Evolutionary conservation across 345 rosid genomes (phyloP).

Genomic region (Eucalyptus coolabah): DNA sequence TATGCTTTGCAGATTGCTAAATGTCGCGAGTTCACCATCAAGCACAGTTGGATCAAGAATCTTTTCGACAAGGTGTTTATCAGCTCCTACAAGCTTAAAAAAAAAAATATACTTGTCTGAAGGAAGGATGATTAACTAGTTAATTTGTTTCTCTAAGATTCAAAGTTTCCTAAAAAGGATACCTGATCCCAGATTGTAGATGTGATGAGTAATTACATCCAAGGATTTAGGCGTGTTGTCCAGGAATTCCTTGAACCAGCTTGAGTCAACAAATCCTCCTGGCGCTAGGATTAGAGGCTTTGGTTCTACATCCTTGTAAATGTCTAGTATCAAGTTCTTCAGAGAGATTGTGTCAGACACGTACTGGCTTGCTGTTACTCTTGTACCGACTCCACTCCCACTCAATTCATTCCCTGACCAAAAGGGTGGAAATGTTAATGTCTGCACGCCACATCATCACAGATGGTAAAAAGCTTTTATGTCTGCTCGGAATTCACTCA

Average conservation of each 20-base stretch:
- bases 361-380: slow-evolving; percentile 65
- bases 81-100: slow-evolving; percentile 50
- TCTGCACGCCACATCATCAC: neutral
- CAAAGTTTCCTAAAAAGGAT: neutral
- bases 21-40: slow-evolving; percentile 40
- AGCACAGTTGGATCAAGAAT: slow-evolving; percentile 68
- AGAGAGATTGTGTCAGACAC: slow-evolving; percentile 55
- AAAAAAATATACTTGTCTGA: neutral
- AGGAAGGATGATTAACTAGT: neutral
- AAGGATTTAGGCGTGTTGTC: slow-evolving; percentile 33
- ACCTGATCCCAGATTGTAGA: slow-evolving; percentile 98
- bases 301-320: slow-evolving; percentile 23
- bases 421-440: neutral
- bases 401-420: slow-evolving; percentile 76
- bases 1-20: slow-evolving; percentile 32
- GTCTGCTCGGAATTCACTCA: neutral
- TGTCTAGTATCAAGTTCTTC: slow-evolving; percentile 25
- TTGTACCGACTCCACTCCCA: slow-evolving; percentile 71
- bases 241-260: slow-evolving; percentile 60
- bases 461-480: neutral
- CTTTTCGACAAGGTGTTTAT: slow-evolving; percentile 44
- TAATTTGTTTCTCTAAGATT: neutral
- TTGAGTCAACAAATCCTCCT: slow-evolving; percentile 72
- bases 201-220: slow-evolving; percentile 69
- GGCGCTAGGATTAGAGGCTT: slow-evolving; percentile 78